These are phyloP conservation scores for Collybia sordida DNA, from an alignment of 768 basidiomycete genomes.

Conservation along the genomic window DNA sequence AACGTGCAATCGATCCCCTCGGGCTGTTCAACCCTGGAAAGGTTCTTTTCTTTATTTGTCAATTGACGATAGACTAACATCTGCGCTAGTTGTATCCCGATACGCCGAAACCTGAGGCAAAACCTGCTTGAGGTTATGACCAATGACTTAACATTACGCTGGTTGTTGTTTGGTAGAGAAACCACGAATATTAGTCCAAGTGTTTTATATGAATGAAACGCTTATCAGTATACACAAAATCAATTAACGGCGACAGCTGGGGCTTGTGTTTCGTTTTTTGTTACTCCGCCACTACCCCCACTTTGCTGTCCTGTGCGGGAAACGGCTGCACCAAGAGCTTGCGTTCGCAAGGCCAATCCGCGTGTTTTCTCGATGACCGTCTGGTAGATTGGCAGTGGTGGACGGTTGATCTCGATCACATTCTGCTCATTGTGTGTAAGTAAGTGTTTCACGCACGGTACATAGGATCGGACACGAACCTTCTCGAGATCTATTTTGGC, in stretches of 20 bases:
- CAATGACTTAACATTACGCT: too few relatives aligned
- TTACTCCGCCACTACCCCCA: slow-evolving; percentile 5
- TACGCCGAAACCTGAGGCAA: not conserved
- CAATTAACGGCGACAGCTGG: slow-evolving; percentile 23
- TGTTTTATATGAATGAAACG: too few relatives aligned
- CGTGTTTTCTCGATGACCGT: slow-evolving; percentile 94
- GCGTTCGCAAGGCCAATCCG: slow-evolving; percentile 87
- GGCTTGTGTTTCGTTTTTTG: slow-evolving; percentile 16
- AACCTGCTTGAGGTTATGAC: too few relatives aligned
- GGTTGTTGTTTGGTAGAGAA: too few relatives aligned
- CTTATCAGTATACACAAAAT: slow-evolving; percentile 1
- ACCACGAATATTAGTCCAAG: too few relatives aligned
- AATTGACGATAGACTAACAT: not conserved
- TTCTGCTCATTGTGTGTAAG: slow-evolving; percentile 52
- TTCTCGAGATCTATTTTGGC: slow-evolving; percentile 98
- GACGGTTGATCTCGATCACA: slow-evolving; percentile 92
- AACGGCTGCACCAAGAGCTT: slow-evolving; percentile 80
- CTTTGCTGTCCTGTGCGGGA: slow-evolving; percentile 31
- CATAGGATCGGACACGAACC: slow-evolving; percentile 38
- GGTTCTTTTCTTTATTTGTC: slow-evolving; percentile 30
- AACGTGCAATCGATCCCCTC: slow-evolving; percentile 70
- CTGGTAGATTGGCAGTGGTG: slow-evolving; percentile 88
- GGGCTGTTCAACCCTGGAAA: slow-evolving; percentile 86
- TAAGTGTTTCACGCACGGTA: not conserved
- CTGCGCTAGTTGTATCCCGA: slow-evolving; percentile 17